These are phyloP conservation scores for Scutellaria baicalensis DNA, from an alignment of 257 asterid species.

Conservation along the genomic window DNA sequence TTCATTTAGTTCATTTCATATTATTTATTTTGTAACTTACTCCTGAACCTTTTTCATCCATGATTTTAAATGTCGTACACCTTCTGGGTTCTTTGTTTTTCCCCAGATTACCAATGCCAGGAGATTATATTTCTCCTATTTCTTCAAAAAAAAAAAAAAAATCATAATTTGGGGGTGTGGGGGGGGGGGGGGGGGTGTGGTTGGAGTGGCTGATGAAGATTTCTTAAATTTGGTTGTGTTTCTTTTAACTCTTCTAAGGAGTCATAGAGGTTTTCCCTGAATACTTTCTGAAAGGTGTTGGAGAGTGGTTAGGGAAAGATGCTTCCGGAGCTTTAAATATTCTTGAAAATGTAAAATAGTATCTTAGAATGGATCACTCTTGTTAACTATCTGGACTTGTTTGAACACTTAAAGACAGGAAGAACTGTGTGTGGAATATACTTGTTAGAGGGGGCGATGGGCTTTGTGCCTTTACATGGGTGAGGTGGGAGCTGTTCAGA, in stretches of 20 bases:
- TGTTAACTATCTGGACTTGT: slow-evolving; percentile 5
- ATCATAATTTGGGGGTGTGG: no score
- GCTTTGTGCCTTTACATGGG: no score
- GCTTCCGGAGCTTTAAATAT: not conserved
- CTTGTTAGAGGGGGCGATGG: no score
- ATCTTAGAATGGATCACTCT: not conserved
- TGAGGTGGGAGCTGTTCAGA: no score
- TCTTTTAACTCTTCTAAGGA: not conserved
- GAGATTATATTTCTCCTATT: not conserved
- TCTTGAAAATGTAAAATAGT: not conserved
- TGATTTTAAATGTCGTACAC: not conserved
- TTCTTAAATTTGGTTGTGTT: not conserved
- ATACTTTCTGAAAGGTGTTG: not conserved
- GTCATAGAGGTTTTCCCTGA: not conserved
- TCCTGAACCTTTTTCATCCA: not conserved
- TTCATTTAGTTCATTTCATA: not conserved
- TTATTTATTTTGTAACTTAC: not conserved
- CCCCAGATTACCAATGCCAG: not conserved
- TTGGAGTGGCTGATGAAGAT: not conserved
- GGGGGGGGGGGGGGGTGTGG: not conserved
- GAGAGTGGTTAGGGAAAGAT: not conserved
- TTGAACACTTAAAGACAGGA: not conserved
- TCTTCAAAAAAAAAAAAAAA: no score
- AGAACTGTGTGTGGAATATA: not conserved
- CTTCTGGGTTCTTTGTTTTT: slow-evolving; percentile 1